These are phyloP conservation scores for Syzygium jambos DNA, from an alignment of 345 rosid genomes.

Conservation along the genomic window DNA sequence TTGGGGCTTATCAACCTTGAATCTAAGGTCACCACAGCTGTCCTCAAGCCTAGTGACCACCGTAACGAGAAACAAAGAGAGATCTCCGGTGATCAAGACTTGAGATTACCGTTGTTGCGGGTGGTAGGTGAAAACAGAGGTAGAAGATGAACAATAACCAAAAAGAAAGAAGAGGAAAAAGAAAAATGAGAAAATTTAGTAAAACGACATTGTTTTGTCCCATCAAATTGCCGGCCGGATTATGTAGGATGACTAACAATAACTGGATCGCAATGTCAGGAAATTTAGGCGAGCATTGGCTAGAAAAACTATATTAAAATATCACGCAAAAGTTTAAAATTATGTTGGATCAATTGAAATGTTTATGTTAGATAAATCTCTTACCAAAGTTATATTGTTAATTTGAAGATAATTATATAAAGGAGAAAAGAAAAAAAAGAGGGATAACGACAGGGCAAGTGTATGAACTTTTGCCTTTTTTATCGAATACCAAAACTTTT, in stretches of 20 bases:
- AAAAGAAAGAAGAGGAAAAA: neutral
- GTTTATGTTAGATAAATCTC: neutral
- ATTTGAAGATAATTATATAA: neutral
- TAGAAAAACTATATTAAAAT: neutral
- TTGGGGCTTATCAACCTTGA: neutral
- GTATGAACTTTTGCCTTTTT: neutral
- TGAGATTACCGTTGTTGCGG: neutral
- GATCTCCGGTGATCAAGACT: neutral
- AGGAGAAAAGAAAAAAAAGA: neutral
- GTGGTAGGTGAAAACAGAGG: neutral
- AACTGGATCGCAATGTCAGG: neutral
- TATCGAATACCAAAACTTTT: neutral
- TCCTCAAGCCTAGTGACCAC: neutral
- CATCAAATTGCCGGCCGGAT: neutral
- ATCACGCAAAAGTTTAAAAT: neutral
- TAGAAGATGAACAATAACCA: neutral
- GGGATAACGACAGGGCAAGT: neutral
- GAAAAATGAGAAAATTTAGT: neutral
- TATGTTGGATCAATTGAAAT: neutral
- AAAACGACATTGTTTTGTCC: neutral
- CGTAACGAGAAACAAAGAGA: neutral
- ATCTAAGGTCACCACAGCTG: neutral
- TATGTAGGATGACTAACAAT: no score
- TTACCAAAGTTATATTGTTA: neutral
- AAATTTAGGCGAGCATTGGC: neutral